Conservation (phyloP, 2,329 filamentous ascomycete genomes). For the Didymella segeticola region DNA sequence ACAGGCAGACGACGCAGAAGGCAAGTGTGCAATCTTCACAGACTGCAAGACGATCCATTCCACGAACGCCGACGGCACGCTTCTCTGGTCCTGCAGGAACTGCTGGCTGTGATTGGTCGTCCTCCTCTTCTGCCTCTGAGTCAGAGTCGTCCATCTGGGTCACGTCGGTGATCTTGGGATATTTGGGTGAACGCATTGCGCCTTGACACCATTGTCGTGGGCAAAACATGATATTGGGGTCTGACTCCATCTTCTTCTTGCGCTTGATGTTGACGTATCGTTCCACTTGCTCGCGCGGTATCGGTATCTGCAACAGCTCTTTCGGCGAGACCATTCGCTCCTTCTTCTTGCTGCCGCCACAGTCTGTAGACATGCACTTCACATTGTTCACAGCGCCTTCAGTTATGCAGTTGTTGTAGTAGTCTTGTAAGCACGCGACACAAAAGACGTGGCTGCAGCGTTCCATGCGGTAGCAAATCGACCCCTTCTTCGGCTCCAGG, state of each 20-base stretch:
- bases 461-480: constrained; percentile 78
- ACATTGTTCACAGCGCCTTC: constrained; percentile 83
- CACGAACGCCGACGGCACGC: constrained; percentile 51
- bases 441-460: constrained; percentile 94
- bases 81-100: constrained; percentile 25
- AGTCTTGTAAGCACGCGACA: constrained; percentile 82
- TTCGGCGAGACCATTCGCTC: constrained; percentile 78
- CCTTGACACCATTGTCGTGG: constrained; percentile 92
- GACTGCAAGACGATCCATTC: constrained; percentile 74
- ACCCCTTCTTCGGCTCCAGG: constrained; percentile 89
- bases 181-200: constrained; percentile 69
- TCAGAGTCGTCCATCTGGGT: constrained; percentile 49
- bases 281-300: constrained; percentile 71
- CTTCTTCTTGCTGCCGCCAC: constrained; percentile 59
- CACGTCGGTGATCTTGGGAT: constrained; percentile 55
- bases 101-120: constrained; percentile 1
- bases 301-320: constrained; percentile 68
- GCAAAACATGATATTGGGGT: constrained; percentile 92
- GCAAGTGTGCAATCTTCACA: constrained; percentile 79
- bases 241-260: constrained; percentile 88
- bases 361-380: constrained; percentile 80
- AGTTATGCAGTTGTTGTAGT: constrained; percentile 85
- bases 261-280: constrained; percentile 90
- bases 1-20: constrained; percentile 77
- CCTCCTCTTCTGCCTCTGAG: constrained; percentile 44